Evolutionary conservation across 2,329 filamentous ascomycete species (phyloP).

Genomic region (Alternaria novae-zelandiae): DNA sequence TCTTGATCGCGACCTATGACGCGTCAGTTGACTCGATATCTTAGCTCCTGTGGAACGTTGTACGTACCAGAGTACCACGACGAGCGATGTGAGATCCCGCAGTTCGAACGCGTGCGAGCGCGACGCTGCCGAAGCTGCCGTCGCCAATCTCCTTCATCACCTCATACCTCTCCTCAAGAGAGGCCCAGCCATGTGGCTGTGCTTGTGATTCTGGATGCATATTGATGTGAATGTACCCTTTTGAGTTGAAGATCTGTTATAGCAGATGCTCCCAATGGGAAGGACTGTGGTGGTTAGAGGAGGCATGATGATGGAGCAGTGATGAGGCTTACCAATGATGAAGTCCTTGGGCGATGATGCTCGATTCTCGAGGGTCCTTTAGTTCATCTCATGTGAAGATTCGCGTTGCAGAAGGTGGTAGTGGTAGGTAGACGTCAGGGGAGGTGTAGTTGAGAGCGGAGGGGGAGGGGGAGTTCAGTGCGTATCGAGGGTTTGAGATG

Average conservation of each 20-base stretch:
- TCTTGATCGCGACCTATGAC: slow-evolving; percentile 92
- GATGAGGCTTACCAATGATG: slow-evolving; percentile 24
- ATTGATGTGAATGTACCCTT: slow-evolving; percentile 44
- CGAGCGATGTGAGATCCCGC: slow-evolving; percentile 88
- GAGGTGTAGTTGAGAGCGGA: slow-evolving; percentile 29
- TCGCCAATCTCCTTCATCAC: slow-evolving; percentile 98
- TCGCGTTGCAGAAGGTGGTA: slow-evolving; percentile 6
- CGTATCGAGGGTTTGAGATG: slow-evolving; percentile 44
- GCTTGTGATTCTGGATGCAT: slow-evolving; percentile 80
- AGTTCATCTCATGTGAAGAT: slow-evolving; percentile 44
- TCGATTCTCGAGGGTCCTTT: slow-evolving; percentile 15
- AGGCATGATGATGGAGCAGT: neutral
- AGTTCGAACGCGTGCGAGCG: slow-evolving; percentile 86
- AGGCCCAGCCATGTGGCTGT: slow-evolving; percentile 71
- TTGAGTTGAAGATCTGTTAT: slow-evolving; percentile 14
- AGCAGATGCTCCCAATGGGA: slow-evolving; percentile 10
- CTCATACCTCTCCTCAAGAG: slow-evolving; percentile 92
- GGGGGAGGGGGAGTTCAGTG: slow-evolving; percentile 41
- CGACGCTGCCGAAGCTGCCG: slow-evolving; percentile 97
- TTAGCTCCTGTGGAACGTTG: slow-evolving; percentile 26
- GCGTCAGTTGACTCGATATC: slow-evolving; percentile 26
- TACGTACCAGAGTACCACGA: slow-evolving; percentile 85
- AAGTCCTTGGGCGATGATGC: slow-evolving; percentile 23
- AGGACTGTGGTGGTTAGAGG: slow-evolving; percentile 27
- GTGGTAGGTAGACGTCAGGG: slow-evolving; percentile 21